phyloP scores from a whole-genome alignment of 306 rosid genomes.

The Luffa aegyptiaca region DNA sequence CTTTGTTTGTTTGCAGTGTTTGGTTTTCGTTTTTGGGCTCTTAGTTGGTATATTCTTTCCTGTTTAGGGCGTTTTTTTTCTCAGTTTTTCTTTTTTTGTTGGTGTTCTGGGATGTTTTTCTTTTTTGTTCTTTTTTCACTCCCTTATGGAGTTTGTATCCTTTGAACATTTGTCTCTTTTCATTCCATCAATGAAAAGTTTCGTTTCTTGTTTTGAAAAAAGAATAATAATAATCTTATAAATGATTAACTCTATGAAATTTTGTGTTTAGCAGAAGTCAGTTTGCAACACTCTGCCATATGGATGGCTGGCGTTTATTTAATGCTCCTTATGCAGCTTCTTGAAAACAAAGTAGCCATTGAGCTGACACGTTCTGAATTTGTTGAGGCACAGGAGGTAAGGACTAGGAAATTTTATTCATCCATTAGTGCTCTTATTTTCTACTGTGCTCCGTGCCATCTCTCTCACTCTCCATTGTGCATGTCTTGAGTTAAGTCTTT shows the following conservation, averaged over 20 bases:
- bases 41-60: too few relatives aligned
- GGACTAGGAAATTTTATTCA: neutral
- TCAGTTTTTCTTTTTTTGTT: too few relatives aligned
- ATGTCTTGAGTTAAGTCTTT: neutral
- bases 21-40: too few relatives aligned
- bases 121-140: too few relatives aligned
- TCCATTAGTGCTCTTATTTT: neutral
- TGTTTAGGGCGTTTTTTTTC: too few relatives aligned
- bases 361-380: conserved; percentile 88
- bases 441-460: neutral
- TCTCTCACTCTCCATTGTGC: neutral
- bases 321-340: conserved; percentile 86
- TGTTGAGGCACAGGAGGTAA: conserved; percentile 89
- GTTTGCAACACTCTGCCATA: conserved; percentile 88
- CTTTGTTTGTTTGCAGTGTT: too few relatives aligned
- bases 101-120: too few relatives aligned
- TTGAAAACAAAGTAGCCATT: conserved; percentile 92
- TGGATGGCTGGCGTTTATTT: conserved; percentile 98
- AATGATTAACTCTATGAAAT: conserved; percentile 15
- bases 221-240: neutral
- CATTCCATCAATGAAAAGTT: too few relatives aligned
- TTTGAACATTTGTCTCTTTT: too few relatives aligned
- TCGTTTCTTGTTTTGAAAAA: neutral
- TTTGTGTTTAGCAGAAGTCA: conserved; percentile 62
- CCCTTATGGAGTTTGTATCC: too few relatives aligned